Base-by-base conservation (phyloP, 495 filamentous ascomycete species). In the Penicillium subrubescens region DNA sequence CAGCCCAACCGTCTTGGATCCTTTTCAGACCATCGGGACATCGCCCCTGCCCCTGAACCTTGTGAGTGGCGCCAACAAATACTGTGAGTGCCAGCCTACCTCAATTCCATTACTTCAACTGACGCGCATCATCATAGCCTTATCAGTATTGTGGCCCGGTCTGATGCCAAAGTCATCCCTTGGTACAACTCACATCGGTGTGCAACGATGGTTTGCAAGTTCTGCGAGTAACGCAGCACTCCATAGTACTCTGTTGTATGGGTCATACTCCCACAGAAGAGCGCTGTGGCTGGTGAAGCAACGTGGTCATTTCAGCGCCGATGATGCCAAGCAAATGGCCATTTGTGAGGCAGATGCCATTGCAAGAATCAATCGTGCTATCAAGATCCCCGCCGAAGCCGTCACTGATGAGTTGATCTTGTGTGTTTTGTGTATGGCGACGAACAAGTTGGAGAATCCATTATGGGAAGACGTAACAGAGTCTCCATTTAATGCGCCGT, bases 391-490 rank as follows among this genome's bases (percentile, higher is more conserved):
- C 8, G 29, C 25, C 5, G 48, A 52, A 11, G 48, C 48, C 25
- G 25, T 31, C 5, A 60, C 46, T 2, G 59, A 60, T 60, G 33
- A 27, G 19, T 51, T 60, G 11, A 60, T 60, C 31, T 27, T 60
- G 11, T 60, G 59, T 33, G 59, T 60, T 14, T 33, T 60, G 25
- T 60, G 59, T 37, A 60, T 60, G 59, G 59, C 59, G 17, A 60
- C 59, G 14, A 60, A 60, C 21, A 51, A 60, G 21, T 23, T 60
- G 34, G 59, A 60, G 21, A 50, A 37, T 8, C 44, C 59, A 12
- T 29, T 60, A 27, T 53, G 59, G 59, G 37, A 52, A n/a, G 29
- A 60, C 6, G n/a, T n/a, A 8, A 35, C 14, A 31, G 46, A 29
- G 59, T 33, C 27, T 7, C 19, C 27, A 3, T 60, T 60, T 29